Evolutionary conservation across 78 protist species (phyloP).

Genomic region (Cavenderia fasciculata): DNA sequence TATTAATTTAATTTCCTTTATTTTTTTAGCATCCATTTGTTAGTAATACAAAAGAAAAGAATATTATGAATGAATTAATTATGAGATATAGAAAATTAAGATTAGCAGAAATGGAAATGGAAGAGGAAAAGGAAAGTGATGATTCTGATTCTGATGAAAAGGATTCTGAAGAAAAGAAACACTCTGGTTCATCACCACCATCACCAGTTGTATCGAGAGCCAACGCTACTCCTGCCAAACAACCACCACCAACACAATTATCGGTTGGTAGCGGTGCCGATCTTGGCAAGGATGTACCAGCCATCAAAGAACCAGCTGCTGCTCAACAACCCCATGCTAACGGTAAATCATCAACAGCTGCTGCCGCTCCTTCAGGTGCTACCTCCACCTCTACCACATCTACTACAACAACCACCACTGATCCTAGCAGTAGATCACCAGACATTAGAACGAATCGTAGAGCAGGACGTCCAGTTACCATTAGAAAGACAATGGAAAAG

Average conservation of each 20-base stretch:
- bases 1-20: neutral
- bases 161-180: neutral
- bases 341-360: neutral
- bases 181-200: conserved; percentile 1
- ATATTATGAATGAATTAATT: conserved; percentile 40
- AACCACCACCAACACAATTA: conserved; percentile 21
- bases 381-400: conserved; percentile 22
- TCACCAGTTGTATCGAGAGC: conserved; percentile 11
- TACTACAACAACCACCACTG: neutral
- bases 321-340: neutral
- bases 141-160: conserved; percentile 36
- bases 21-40: conserved; percentile 69
- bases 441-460: conserved; percentile 70
- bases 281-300: neutral
- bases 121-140: conserved; percentile 14
- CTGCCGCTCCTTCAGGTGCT: neutral
- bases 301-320: neutral
- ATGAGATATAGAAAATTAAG: conserved; percentile 49
- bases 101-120: conserved; percentile 56
- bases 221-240: conserved; percentile 6
- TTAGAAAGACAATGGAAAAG: conserved; percentile 74
- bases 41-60: conserved; percentile 26
- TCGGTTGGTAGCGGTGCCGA: neutral
- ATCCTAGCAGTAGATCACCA: conserved; percentile 55
- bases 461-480: conserved; percentile 68